Conservation (phyloP, 345 rosid species). For the Adansonia digitata region DNA sequence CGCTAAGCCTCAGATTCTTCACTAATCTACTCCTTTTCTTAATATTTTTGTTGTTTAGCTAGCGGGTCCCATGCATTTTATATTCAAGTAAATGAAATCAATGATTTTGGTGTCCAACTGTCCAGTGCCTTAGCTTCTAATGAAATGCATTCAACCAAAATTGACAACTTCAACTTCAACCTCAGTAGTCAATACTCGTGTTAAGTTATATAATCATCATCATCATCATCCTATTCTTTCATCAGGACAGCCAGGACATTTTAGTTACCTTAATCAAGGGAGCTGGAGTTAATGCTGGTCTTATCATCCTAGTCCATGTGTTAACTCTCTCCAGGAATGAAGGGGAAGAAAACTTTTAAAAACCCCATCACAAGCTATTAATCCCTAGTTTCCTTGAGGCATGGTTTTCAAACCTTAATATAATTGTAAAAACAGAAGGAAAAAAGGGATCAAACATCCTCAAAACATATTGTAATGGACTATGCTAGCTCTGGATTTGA, state of each 20-base stretch:
- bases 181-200: too few species aligned
- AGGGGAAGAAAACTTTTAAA: not conserved
- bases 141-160: too few species aligned
- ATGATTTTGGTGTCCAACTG: not conserved
- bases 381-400: not conserved
- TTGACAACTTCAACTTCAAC: too few species aligned
- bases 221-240: too few species aligned
- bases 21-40: not conserved
- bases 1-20: too few species aligned
- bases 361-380: not conserved
- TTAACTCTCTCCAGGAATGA: too few species aligned
- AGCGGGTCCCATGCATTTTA: not conserved
- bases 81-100: too few species aligned
- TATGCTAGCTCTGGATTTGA: not conserved
- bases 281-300: not conserved
- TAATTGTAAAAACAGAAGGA: not conserved
- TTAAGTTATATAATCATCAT: too few species aligned
- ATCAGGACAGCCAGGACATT: too few species aligned
- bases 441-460: too few species aligned
- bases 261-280: too few species aligned
- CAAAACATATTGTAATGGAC: constrained; percentile 1
- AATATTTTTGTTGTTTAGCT: too few species aligned
- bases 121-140: not conserved
- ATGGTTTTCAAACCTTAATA: not conserved
- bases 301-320: not conserved